phyloP scores from a whole-genome alignment of 2,329 filamentous ascomycete genomes.

The Clarireedia hainanense region DNA sequence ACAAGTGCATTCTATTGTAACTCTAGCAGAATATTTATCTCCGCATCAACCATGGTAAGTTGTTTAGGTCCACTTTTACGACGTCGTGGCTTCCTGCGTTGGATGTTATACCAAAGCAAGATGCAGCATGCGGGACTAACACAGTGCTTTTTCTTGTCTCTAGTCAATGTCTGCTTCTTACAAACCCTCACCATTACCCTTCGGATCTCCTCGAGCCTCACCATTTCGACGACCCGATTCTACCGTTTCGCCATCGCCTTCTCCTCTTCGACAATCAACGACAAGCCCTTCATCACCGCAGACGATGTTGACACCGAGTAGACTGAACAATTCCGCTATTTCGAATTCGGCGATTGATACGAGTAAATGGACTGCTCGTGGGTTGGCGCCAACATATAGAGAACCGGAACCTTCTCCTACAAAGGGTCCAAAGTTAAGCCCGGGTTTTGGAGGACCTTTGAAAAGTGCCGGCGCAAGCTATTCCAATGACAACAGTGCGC shows the following conservation, averaged over 20 bases:
- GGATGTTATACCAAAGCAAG: background rate
- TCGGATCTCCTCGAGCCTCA: conserved; percentile 61
- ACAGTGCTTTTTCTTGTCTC: background rate
- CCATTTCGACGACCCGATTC: conserved; percentile 57
- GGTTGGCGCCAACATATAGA: conserved; percentile 27
- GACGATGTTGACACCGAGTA: conserved; percentile 33
- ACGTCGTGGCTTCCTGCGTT: conserved; percentile 6
- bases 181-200: conserved; percentile 65
- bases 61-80: conserved; percentile 6
- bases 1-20: background rate
- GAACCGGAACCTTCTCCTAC: conserved; percentile 30
- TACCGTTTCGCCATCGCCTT: conserved; percentile 53
- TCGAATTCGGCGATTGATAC: conserved; percentile 30
- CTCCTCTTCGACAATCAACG: conserved; percentile 52
- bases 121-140: conserved; percentile 3
- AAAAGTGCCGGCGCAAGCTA: conserved; percentile 9
- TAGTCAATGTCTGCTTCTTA: conserved; percentile 39
- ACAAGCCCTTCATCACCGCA: conserved; percentile 51
- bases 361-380: conserved; percentile 25
- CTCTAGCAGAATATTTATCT: conserved; percentile 1
- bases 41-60: conserved; percentile 10
- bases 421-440: conserved; percentile 21
- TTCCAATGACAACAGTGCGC: conserved; percentile 36
- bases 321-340: conserved; percentile 31
- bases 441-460: conserved; percentile 25